Evolutionary conservation across 495 filamentous ascomycete species (phyloP).

Genomic region (Margaritispora aquatica): DNA sequence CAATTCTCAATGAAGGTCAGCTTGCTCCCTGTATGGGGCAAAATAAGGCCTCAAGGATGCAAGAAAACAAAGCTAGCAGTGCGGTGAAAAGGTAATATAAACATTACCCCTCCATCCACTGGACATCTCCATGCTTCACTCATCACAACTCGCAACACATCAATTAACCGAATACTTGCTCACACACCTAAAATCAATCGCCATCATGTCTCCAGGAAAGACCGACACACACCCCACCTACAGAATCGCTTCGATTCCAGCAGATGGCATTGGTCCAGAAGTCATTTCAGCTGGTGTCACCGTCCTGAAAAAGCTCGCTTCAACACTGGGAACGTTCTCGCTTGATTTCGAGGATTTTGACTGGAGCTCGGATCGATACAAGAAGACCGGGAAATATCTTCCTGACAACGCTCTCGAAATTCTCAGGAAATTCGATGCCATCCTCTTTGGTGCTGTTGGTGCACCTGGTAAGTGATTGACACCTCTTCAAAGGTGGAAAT

Average conservation of each 20-base stretch:
- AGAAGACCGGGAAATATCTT: constrained; percentile 45
- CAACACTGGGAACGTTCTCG: constrained; percentile 38
- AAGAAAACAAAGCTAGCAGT: neutral
- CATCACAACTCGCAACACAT: neutral
- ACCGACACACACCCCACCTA: constrained; percentile 1
- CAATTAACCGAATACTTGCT: neutral
- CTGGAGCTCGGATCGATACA: constrained; percentile 48
- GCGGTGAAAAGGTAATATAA: neutral
- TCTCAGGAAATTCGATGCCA: constrained; percentile 47
- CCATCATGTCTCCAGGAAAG: constrained; percentile 10
- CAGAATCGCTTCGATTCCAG: constrained; percentile 44
- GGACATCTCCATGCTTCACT: neutral
- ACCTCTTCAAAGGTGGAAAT: neutral
- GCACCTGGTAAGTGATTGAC: constrained; percentile 37
- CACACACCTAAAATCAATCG: neutral
- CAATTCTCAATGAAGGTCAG: neutral
- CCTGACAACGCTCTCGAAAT: constrained; percentile 46
- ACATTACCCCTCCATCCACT: neutral
- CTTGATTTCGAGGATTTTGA: constrained; percentile 44
- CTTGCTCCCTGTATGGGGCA: neutral
- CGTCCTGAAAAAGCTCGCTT: constrained; percentile 37
- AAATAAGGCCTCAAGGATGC: neutral
- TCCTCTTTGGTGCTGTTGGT: constrained; percentile 51
- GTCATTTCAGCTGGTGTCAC: constrained; percentile 42
- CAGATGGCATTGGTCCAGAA: constrained; percentile 50